Conservation (phyloP, 1,284 basidiomycete genomes). For the Irpex sp. region DNA sequence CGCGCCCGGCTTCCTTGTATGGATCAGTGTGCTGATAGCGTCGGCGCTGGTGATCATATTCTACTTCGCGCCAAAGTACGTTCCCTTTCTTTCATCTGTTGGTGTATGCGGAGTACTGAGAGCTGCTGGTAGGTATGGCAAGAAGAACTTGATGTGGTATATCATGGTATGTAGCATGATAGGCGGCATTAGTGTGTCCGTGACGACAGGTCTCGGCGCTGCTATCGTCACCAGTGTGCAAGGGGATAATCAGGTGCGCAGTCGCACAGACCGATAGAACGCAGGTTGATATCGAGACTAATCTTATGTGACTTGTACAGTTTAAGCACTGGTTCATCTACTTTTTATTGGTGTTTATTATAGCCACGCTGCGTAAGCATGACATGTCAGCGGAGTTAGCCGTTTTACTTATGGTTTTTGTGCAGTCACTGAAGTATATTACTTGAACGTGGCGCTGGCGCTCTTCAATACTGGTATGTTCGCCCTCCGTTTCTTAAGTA, state of each 20-base stretch:
- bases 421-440: constrained; percentile 88
- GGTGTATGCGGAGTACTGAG: not conserved
- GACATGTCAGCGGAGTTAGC: not conserved
- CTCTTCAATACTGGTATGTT: constrained; percentile 85
- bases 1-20: constrained; percentile 84
- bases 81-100: constrained; percentile 6
- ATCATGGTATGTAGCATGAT: constrained; percentile 94
- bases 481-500: not conserved
- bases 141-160: constrained; percentile 94
- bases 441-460: constrained; percentile 94
- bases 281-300: not conserved
- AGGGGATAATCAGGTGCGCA: constrained; percentile 79
- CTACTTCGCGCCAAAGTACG: constrained; percentile 74
- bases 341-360: constrained; percentile 83
- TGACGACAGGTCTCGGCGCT: constrained; percentile 90
- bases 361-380: constrained; percentile 71
- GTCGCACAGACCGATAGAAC: not conserved
- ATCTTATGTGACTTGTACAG: constrained; percentile 30
- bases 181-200: constrained; percentile 94
- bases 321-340: constrained; percentile 86
- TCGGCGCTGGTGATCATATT: constrained; percentile 68
- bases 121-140: constrained; percentile 63
- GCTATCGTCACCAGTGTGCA: constrained; percentile 86
- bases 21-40: constrained; percentile 61
- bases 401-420: too few relatives aligned